phyloP scores from a whole-genome alignment of 768 basidiomycete species.

The Rhodocollybia butyracea region DNA sequence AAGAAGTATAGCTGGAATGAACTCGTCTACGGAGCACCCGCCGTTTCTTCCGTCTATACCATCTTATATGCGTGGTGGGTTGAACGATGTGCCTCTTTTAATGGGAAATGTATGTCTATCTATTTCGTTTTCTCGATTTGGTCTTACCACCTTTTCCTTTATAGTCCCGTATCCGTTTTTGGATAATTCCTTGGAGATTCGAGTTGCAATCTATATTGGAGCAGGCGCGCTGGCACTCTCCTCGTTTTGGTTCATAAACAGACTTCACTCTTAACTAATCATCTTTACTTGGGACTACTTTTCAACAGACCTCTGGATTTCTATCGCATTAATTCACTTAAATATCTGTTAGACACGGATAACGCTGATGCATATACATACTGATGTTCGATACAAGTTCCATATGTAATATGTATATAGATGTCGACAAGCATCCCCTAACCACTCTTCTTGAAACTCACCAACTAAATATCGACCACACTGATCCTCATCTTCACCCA shows the following conservation, averaged over 20 bases:
- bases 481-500: no score
- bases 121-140: neutral
- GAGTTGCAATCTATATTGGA: constrained; percentile 58
- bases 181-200: constrained; percentile 44
- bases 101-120: constrained; percentile 51
- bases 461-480: no score
- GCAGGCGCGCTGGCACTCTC: constrained; percentile 48
- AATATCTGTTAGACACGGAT: no score
- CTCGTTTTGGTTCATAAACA: constrained; percentile 60
- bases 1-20: constrained; percentile 41
- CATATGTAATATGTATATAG: no score
- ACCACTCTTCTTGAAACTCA: no score
- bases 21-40: constrained; percentile 25
- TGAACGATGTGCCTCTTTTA: constrained; percentile 62
- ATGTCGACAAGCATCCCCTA: no score
- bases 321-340: no score
- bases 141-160: neutral
- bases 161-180: constrained; percentile 85
- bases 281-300: no score
- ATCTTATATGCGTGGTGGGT: constrained; percentile 60
- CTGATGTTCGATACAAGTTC: no score
- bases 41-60: constrained; percentile 25
- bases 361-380: no score
- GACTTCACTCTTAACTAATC: constrained; percentile 34
- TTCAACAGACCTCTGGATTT: no score